Evolutionary conservation across 2,329 filamentous ascomycete genomes (phyloP).

Genomic region (Aspergillus fructus): DNA sequence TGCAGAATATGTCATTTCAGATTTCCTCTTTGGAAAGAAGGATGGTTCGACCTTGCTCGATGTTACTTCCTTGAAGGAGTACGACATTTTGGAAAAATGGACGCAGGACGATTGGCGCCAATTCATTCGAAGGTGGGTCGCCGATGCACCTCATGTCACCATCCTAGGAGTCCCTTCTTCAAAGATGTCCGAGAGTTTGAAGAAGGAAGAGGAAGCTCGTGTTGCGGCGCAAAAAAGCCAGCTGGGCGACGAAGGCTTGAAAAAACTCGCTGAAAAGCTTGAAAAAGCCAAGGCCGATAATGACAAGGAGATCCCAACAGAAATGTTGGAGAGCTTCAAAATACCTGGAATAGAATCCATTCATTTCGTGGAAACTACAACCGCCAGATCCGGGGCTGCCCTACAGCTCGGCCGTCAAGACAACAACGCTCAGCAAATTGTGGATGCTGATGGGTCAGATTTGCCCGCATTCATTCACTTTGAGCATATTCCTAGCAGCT

Average conservation of each 20-base stretch:
- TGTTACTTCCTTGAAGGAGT: conserved; percentile 53
- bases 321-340: conserved; percentile 75
- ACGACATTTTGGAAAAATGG: conserved; percentile 74
- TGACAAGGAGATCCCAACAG: conserved; percentile 77
- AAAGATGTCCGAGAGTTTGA: conserved; percentile 75
- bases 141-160: conserved; percentile 81
- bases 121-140: conserved; percentile 81
- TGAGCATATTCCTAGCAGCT: conserved; percentile 89
- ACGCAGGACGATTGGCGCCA: conserved; percentile 77
- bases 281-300: conserved; percentile 85
- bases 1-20: conserved; percentile 80
- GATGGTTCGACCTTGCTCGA: conserved; percentile 74
- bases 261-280: conserved; percentile 70
- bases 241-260: conserved; percentile 78
- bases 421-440: conserved; percentile 70
- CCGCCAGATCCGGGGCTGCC: conserved; percentile 78
- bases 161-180: conserved; percentile 84
- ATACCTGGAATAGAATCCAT: conserved; percentile 88
- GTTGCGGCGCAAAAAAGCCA: conserved; percentile 75
- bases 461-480: conserved; percentile 93
- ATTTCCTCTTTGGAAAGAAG: conserved; percentile 85
- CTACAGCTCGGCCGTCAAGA: conserved; percentile 65
- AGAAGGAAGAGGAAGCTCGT: conserved; percentile 75
- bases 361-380: conserved; percentile 86
- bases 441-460: conserved; percentile 66